Percentiles rank a stretch among this genome's conserved stretches.
Conservation (phyloP, 306 rosid species). For the Fagus sylvatica region DNA sequence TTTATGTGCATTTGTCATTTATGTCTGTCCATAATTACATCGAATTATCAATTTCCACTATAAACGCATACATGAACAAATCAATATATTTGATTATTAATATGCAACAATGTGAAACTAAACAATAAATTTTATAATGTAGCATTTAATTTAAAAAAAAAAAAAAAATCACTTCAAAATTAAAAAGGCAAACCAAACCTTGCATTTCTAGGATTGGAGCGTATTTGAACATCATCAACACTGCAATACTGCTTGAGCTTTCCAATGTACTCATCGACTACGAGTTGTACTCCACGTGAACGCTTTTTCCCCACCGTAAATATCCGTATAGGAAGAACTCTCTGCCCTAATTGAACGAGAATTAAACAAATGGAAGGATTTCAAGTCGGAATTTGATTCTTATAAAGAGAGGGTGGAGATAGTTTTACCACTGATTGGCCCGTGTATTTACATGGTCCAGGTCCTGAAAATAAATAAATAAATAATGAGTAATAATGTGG, state of each 20-base stretch:
- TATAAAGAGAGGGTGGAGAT: no score
- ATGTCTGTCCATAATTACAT: no score
- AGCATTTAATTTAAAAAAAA: no score
- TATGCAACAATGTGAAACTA: no score
- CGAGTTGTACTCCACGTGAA: conserved; percentile 61
- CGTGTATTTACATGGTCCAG: conserved; percentile 46
- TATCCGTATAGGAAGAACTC: conserved; percentile 77
- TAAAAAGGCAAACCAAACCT: no score
- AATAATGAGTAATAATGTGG: neutral
- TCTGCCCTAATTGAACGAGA: no score
- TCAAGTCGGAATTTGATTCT: neutral
- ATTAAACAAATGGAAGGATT: no score
- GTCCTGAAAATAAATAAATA: conserved; percentile 39
- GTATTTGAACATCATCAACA: conserved; percentile 70
- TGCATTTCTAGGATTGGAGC: conserved; percentile 81
- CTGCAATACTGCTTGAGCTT: conserved; percentile 65
- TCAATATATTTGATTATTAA: no score
- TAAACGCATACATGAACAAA: no score
- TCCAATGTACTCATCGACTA: conserved; percentile 68
- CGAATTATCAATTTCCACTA: neutral
- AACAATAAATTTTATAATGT: no score
- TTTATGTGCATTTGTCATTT: no score
- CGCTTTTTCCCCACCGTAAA: conserved; percentile 81
- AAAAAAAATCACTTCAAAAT: no score
- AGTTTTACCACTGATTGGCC: conserved; percentile 80